A percentile compares a stretch with the other conserved stretches of the same genome.
phyloP scores from a whole-genome alignment of 106 monocot genomes.

The Triglochin maritima region DNA sequence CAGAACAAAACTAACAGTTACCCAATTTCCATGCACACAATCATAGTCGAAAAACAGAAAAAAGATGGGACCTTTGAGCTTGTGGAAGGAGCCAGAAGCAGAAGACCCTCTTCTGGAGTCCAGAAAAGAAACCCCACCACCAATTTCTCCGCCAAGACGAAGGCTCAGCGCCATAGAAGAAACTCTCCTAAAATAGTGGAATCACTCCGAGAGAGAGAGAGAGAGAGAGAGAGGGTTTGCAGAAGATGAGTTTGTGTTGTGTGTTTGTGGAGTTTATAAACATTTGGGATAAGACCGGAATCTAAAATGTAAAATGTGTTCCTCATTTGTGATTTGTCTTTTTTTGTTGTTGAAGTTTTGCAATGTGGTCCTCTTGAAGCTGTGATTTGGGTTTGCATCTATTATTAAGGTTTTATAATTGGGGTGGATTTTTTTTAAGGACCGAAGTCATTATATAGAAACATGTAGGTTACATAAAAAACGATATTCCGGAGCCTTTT shows the following conservation, averaged over 20 bases:
- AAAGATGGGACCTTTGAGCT: conserved; percentile 28
- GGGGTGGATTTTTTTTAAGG: too few species aligned
- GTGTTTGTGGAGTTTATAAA: conserved; percentile 4
- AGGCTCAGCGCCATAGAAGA: conserved; percentile 36
- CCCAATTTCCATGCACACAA: neutral
- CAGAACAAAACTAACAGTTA: too few species aligned
- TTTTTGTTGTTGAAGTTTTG: too few species aligned
- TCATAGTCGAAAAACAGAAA: neutral
- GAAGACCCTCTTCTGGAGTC: conserved; percentile 22
- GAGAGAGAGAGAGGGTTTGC: neutral
- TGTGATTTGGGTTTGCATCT: too few species aligned
- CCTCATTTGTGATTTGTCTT: too few species aligned
- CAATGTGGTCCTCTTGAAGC: too few species aligned
- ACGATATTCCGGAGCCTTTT: too few species aligned
- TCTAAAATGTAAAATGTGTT: neutral
- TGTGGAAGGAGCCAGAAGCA: conserved; percentile 4
- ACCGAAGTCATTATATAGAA: too few species aligned
- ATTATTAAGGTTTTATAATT: too few species aligned
- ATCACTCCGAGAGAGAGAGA: neutral
- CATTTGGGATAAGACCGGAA: conserved; percentile 5
- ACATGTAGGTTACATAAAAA: too few species aligned
- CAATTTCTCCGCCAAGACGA: conserved; percentile 25
- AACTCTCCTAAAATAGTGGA: neutral
- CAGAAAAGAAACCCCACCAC: conserved; percentile 27
- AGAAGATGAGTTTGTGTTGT: neutral